Evolutionary conservation across 495 filamentous ascomycete species (phyloP).

Genomic region (Halenospora varia): DNA sequence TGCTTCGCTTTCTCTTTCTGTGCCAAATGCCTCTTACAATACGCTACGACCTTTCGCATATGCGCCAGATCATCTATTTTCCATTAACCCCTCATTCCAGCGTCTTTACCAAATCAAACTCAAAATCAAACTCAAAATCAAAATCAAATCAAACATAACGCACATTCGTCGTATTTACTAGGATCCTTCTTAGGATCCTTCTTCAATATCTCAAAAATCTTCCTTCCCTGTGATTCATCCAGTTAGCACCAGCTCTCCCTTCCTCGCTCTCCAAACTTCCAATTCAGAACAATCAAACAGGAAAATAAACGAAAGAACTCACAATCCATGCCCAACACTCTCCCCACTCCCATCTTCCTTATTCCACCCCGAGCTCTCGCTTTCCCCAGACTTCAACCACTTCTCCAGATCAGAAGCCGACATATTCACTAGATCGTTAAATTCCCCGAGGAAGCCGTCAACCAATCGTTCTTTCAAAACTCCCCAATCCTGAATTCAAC

Average conservation of each 20-base stretch:
- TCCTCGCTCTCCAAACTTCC: too few relatives aligned
- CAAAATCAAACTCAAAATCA: background rate
- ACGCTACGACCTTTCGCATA: constrained; percentile 61
- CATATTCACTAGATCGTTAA: constrained; percentile 70
- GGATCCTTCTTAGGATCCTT: constrained; percentile 55
- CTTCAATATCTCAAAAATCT: constrained; percentile 60
- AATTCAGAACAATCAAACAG: too few relatives aligned
- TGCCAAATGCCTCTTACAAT: constrained; percentile 61
- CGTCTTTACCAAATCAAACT: too few relatives aligned
- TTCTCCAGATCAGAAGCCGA: constrained; percentile 51
- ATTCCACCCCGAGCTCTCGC: constrained; percentile 51
- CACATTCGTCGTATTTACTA: constrained; percentile 42
- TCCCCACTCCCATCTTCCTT: constrained; percentile 55
- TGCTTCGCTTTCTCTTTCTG: constrained; percentile 58
- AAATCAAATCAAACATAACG: background rate
- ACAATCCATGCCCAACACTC: constrained; percentile 64
- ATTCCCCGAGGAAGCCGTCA: constrained; percentile 45
- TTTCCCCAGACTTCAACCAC: constrained; percentile 55
- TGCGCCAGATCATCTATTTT: constrained; percentile 49
- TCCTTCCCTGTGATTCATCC: constrained; percentile 60
- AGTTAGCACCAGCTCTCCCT: too few relatives aligned
- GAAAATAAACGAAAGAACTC: too few relatives aligned
- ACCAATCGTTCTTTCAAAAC: too few relatives aligned
- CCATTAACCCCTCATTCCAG: background rate
- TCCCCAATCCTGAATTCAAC: too few relatives aligned